Evolutionary conservation across 768 basidiomycete genomes (phyloP).

Genomic region (Leccinum subgranulosum): DNA sequence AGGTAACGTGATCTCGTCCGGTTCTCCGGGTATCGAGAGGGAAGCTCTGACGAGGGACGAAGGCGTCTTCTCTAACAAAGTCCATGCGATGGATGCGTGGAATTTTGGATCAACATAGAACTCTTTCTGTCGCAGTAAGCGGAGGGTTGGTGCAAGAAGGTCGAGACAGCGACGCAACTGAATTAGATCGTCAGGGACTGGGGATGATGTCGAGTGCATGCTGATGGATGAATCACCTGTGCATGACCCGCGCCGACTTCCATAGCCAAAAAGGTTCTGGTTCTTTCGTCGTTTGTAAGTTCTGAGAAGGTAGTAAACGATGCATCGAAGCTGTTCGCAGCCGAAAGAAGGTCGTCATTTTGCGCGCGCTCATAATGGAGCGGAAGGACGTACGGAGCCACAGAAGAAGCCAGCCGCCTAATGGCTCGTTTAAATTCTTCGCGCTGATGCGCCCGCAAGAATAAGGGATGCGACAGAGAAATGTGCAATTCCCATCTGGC

Average conservation of each 20-base stretch:
- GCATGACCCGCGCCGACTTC: slow-evolving; percentile 82
- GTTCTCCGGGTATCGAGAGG: background rate
- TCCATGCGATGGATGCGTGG: slow-evolving; percentile 90
- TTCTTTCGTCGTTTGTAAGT: slow-evolving; percentile 76
- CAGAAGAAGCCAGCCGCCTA: slow-evolving; percentile 45
- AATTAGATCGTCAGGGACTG: slow-evolving; percentile 18
- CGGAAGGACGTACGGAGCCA: slow-evolving; percentile 41
- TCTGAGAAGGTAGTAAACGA: slow-evolving; percentile 74
- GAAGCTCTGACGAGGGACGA: slow-evolving; percentile 6
- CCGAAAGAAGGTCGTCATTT: slow-evolving; percentile 6
- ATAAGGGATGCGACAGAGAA: slow-evolving; percentile 81
- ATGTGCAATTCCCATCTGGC: slow-evolving; percentile 61
- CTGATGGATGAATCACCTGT: slow-evolving; percentile 47
- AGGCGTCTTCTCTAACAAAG: slow-evolving; percentile 47
- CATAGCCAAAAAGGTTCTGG: slow-evolving; percentile 74
- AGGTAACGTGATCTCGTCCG: slow-evolving; percentile 1
- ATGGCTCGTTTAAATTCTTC: slow-evolving; percentile 68
- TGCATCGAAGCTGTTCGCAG: slow-evolving; percentile 53
- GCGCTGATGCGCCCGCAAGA: slow-evolving; percentile 74
- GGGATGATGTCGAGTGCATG: background rate
- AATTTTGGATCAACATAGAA: slow-evolving; percentile 83
- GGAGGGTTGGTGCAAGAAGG: slow-evolving; percentile 56
- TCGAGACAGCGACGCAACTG: slow-evolving; percentile 60
- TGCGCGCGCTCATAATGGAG: background rate
- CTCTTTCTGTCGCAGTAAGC: slow-evolving; percentile 62